Base-by-base conservation (phyloP, 305 asterid genomes). In the Fraxinus sp. region DNA sequence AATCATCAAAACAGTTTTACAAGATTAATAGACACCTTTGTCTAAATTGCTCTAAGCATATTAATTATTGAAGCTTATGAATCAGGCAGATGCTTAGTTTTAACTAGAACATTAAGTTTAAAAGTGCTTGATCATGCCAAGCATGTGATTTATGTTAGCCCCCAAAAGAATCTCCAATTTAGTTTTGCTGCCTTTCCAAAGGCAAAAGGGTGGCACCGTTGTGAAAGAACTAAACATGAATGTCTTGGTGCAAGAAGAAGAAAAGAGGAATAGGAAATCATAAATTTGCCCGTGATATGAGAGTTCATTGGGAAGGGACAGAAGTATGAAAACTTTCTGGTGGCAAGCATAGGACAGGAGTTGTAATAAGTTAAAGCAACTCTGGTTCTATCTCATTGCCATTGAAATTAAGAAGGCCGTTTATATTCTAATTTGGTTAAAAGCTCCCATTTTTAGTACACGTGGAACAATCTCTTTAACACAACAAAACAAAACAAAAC, bases 61-160 rank as follows among this genome's bases (percentile, higher is more conserved):
- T 28, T 26, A 24, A 44, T 44, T 11, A 44, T 10, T 10, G 36
- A 66, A 66, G 74, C 62, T 49, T 11, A 64, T 36, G 16, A 36
- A 16, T 32, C 46, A 22, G 11, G 18, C 30, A 59, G 73, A 3
- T 52, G 70, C 8, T 18, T 7, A 35, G 44, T 68, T 41, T 33
- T 74, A 9, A 62, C 32, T 62, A 62, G 32, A 24, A 18, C 14
- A 24, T 62, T 32, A 62, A 62, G 26, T 22, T 62, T 9, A 83
- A 81, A 13, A 24, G 49, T 74, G 64, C 5, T 30, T 75, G 59
- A 22, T 16, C 52, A 76, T 82, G 66, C 66, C 81, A 73, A 82
- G 74, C 22, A 22, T 64, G 77, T 37, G 62, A n/a, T 52, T 52
- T 26, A 28, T 81, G 74, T 20, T 35, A 74, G 70, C 16, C 28